Evolutionary conservation across 1,139 yeast species (phyloP).

Genomic region (Taphrina wiesneri): DNA sequence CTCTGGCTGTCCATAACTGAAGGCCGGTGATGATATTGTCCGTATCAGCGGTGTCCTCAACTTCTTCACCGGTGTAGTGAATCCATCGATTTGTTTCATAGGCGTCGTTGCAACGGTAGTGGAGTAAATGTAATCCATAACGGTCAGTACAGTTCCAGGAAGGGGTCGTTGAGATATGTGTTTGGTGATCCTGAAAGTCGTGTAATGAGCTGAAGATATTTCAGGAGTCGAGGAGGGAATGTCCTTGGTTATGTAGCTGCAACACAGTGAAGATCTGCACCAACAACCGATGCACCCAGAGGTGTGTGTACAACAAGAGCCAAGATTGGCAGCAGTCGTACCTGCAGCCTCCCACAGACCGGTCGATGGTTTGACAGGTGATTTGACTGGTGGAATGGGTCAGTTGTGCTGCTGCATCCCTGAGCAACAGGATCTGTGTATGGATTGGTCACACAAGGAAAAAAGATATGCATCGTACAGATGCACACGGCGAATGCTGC

Average conservation of each 20-base stretch:
- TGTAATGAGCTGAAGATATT: not conserved
- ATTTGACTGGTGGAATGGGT: not conserved
- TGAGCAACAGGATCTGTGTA: not conserved
- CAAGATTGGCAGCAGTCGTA: constrained; percentile 4
- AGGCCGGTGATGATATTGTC: constrained; percentile 30
- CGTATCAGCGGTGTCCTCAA: constrained; percentile 23
- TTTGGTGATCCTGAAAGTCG: not conserved
- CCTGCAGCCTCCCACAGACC: constrained; percentile 11
- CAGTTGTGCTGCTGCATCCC: not conserved
- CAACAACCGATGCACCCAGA: not conserved
- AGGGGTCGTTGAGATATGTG: constrained; percentile 9
- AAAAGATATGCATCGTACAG: constrained; percentile 8
- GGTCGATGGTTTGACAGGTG: constrained; percentile 11
- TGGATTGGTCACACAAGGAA: constrained; percentile 7
- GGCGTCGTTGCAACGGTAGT: constrained; percentile 20
- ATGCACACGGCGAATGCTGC: constrained; percentile 1
- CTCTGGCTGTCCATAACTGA: constrained; percentile 29
- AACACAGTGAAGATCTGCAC: not conserved
- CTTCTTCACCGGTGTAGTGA: constrained; percentile 25
- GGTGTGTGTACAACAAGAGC: not conserved
- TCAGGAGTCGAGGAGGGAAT: constrained; percentile 21
- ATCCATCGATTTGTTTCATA: constrained; percentile 28
- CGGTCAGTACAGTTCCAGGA: not conserved
- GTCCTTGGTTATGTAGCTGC: constrained; percentile 12
- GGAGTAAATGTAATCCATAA: constrained; percentile 22